These are phyloP conservation scores for Leccinum uliginosum DNA, from an alignment of 768 basidiomycete species.

Conservation along the genomic window DNA sequence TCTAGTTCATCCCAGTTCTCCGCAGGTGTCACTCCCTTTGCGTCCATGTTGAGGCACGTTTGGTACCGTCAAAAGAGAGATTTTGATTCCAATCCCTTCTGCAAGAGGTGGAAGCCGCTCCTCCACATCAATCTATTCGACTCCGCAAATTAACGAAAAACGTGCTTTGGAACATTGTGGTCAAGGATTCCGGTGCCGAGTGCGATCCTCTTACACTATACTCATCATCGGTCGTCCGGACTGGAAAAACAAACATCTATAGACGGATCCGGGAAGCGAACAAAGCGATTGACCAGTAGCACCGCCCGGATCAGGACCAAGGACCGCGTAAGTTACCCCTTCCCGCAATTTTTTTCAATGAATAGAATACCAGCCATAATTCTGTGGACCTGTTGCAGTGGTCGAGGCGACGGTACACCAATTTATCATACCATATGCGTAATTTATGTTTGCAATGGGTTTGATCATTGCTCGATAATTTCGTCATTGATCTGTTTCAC, in stretches of 20 bases:
- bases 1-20: not conserved
- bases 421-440: slow-evolving; percentile 45
- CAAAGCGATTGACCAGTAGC: slow-evolving; percentile 67
- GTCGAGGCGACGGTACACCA: slow-evolving; percentile 66
- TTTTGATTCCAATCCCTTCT: slow-evolving; percentile 96
- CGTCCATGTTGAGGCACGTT: slow-evolving; percentile 91
- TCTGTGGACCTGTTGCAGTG: slow-evolving; percentile 72
- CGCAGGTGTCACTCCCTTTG: slow-evolving; percentile 87
- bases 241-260: slow-evolving; percentile 81
- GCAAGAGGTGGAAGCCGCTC: slow-evolving; percentile 79
- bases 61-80: slow-evolving; percentile 88
- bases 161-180: slow-evolving; percentile 88
- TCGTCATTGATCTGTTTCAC: not conserved
- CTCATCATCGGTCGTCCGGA: slow-evolving; percentile 91
- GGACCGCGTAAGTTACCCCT: too few relatives aligned
- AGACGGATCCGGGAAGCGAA: too few relatives aligned
- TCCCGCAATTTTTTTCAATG: slow-evolving; percentile 9
- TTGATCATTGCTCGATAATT: slow-evolving; percentile 22
- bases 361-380: slow-evolving; percentile 60
- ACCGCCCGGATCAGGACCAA: slow-evolving; percentile 71
- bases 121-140: slow-evolving; percentile 90
- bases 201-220: slow-evolving; percentile 82
- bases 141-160: slow-evolving; percentile 78
- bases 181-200: slow-evolving; percentile 81
- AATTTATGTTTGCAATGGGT: slow-evolving; percentile 84